phyloP scores from a whole-genome alignment of 2,329 filamentous ascomycete species.

The Claviceps sp. region DNA sequence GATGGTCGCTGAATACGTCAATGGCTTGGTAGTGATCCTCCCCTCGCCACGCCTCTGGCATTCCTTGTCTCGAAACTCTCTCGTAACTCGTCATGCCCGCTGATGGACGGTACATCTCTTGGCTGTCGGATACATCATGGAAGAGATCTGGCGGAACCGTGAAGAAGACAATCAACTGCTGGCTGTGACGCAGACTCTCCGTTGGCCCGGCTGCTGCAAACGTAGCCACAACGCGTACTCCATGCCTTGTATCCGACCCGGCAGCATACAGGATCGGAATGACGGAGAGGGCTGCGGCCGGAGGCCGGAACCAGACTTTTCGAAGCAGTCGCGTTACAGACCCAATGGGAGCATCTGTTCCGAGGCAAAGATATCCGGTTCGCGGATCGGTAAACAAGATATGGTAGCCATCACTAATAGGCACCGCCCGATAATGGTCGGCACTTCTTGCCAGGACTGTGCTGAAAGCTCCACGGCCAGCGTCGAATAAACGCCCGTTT shows the following conservation, averaged over 20 bases:
- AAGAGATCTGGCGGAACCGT: constrained; percentile 46
- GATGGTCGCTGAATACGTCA: constrained; percentile 10
- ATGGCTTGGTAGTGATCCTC: constrained; percentile 12
- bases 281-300: constrained; percentile 15
- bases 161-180: constrained; percentile 41
- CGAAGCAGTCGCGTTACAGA: constrained; percentile 35
- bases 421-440: constrained; percentile 51
- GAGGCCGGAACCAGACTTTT: constrained; percentile 40
- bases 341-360: constrained; percentile 46
- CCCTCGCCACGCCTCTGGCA: constrained; percentile 10
- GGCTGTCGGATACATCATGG: constrained; percentile 17
- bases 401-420: constrained; percentile 51
- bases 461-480: constrained; percentile 3
- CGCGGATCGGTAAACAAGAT: constrained; percentile 51
- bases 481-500: neutral
- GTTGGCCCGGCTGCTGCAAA: constrained; percentile 27
- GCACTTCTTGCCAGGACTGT: constrained; percentile 29
- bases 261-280: constrained; percentile 40
- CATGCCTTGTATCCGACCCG: constrained; percentile 41
- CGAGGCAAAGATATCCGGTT: constrained; percentile 42
- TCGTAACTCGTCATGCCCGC: constrained; percentile 3
- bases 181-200: constrained; percentile 4
- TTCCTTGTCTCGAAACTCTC: constrained; percentile 4
- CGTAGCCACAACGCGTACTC: constrained; percentile 43
- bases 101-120: constrained; percentile 4